These are phyloP conservation scores for Metahyphopichia silvanorum DNA, from an alignment of 805 yeast species.

Conservation along the genomic window DNA sequence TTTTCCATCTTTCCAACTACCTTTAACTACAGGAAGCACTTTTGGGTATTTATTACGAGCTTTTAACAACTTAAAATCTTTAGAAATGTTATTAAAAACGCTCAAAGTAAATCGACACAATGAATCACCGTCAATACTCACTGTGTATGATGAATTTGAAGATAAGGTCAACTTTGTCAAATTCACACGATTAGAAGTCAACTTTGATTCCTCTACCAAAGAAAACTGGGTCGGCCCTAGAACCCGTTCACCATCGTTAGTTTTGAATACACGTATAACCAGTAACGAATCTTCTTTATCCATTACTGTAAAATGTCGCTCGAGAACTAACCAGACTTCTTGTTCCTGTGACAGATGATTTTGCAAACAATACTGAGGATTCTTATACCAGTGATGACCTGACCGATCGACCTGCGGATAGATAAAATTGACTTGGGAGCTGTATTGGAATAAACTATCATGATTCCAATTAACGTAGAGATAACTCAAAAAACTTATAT, in stretches of 20 bases:
- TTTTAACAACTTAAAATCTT: constrained; percentile 18
- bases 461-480: constrained; percentile 71
- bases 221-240: constrained; percentile 21
- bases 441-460: constrained; percentile 12
- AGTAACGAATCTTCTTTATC: constrained; percentile 7
- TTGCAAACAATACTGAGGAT: constrained; percentile 43
- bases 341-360: constrained; percentile 24
- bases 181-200: constrained; percentile 36
- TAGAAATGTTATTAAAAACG: constrained; percentile 23
- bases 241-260: constrained; percentile 27
- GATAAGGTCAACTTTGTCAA: constrained; percentile 26
- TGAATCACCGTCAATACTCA: constrained; percentile 14
- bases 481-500: constrained; percentile 37
- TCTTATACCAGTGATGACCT: constrained; percentile 14
- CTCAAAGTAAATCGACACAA: constrained; percentile 26
- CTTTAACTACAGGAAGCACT: constrained; percentile 20
- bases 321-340: constrained; percentile 48
- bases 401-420: constrained; percentile 7
- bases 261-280: constrained; percentile 16
- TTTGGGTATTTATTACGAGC: constrained; percentile 25
- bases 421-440: constrained; percentile 23
- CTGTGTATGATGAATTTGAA: constrained; percentile 13
- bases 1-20: constrained; percentile 42
- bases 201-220: constrained; percentile 14
- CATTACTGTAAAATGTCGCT: constrained; percentile 38